Conservation (phyloP, 192 early-diverging fungal genomes). For the Entophlyctis luteolus region DNA sequence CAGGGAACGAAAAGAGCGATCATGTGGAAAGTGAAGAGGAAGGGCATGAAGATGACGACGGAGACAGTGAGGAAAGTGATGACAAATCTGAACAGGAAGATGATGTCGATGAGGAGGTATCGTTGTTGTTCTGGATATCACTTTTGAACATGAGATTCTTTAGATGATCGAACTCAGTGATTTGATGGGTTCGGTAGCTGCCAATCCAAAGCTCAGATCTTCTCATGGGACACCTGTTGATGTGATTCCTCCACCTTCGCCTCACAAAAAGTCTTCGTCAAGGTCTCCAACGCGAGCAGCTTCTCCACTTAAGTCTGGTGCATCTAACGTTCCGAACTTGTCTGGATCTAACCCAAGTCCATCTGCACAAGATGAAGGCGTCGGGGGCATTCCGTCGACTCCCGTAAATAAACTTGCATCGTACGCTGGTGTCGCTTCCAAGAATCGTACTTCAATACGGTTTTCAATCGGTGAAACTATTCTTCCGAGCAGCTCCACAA, state of each 20-base stretch:
- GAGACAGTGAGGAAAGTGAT: conserved; percentile 25
- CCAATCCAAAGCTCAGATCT: no score
- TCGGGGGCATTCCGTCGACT: no score
- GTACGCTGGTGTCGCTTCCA: conserved; percentile 23
- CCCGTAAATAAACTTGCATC: not conserved
- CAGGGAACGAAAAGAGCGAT: not conserved
- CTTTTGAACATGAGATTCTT: conserved; percentile 1
- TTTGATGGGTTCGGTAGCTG: no score
- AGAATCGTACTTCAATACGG: conserved; percentile 49
- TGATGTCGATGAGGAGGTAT: conserved; percentile 15
- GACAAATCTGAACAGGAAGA: conserved; percentile 30
- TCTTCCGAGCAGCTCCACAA: conserved; percentile 47
- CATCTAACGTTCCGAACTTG: conserved; percentile 15
- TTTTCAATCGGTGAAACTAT: conserved; percentile 47
- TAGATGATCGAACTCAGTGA: no score
- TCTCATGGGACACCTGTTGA: not conserved
- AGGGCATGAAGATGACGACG: conserved; percentile 27
- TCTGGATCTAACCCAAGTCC: not conserved
- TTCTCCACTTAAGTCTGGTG: conserved; percentile 12
- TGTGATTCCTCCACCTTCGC: conserved; percentile 18
- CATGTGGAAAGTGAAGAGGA: conserved; percentile 3
- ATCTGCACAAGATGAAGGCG: no score
- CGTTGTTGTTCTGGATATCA: not conserved
- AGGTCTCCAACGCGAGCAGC: conserved; percentile 14
- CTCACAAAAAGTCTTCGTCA: not conserved